Base-by-base conservation (phyloP, 352 stramenopile genomes). In the Nothophytophthora sp. region DNA sequence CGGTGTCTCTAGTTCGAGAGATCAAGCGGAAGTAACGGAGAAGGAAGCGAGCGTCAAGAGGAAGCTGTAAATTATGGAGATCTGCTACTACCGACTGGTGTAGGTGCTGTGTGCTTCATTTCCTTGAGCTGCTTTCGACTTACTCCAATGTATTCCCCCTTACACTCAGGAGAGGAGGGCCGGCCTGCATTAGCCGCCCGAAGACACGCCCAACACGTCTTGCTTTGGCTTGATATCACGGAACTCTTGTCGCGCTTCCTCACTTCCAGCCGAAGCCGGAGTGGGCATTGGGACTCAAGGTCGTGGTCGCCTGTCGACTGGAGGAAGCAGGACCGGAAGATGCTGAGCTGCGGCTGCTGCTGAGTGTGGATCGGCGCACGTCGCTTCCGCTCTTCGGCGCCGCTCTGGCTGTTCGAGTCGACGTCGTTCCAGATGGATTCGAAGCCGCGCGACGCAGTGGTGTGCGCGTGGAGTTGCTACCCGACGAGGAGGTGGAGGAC, bases 211-310 rank as follows among this genome's bases (percentile, higher is more conserved):
- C n/a, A n/a, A n/a, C n/a, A n/a, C n/a, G 13, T 15, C 12, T 12
- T 16, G 29, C 5, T 3, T 35, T 7, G 5, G 29, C 16, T 10
- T 33, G 10, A 19, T 37, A 15, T 47, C 27, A 38, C 12, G n/a
- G n/a, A 2, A 52, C 11, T 43, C 18, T 16, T 30, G 38, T 48
- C 13, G 18, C 25, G 25, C 44, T 42, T 13, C 22, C 18, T 63
- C 60, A 71, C 32, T 68, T 73, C 64, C 64, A 70, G 38, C 60
- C 55, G 12, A 64, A 64, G 27, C 60, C 56, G 22, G 55, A 53
- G 12, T 62, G 55, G 12, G 29, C 13, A 12, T 15, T 35, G 4
- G 29, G 10, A n/a, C 46, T 25, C 10, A 60, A 60, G 9, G 33
- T 62, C n/a, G 32, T 28, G 18, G 61, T 24, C 11, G 51, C 30